These are phyloP conservation scores for Graphilbum ipis-grandicollis DNA, from an alignment of 2,329 filamentous ascomycete genomes.

Conservation along the genomic window DNA sequence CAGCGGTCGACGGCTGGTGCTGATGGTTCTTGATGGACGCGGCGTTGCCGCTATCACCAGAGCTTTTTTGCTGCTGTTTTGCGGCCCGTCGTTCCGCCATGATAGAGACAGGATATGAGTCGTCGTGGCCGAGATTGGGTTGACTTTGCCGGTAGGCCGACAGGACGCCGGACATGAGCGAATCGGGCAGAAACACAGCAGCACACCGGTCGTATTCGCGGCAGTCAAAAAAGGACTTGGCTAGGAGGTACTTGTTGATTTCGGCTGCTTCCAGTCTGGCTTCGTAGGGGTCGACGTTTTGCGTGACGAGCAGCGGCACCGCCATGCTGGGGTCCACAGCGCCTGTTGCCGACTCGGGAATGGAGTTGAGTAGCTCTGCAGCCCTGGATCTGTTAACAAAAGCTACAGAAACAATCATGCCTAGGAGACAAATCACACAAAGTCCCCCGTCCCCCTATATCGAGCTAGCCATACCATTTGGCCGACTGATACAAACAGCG, in stretches of 20 bases:
- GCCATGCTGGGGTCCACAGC: constrained; percentile 22
- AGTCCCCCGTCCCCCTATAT: too few relatives aligned
- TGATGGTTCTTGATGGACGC: background rate
- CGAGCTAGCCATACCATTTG: constrained; percentile 89
- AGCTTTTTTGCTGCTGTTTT: background rate
- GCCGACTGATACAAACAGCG: constrained; percentile 89
- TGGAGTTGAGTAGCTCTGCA: constrained; percentile 77
- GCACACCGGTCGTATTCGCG: constrained; percentile 90
- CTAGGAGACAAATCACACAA: too few relatives aligned
- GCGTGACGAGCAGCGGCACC: constrained; percentile 25
- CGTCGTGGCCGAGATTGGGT: constrained; percentile 1
- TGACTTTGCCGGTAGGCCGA: constrained; percentile 25
- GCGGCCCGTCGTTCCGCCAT: background rate
- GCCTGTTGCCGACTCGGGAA: constrained; percentile 39
- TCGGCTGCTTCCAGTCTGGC: constrained; percentile 62
- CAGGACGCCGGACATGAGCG: constrained; percentile 52
- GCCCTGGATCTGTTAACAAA: constrained; percentile 40
- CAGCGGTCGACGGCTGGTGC: background rate
- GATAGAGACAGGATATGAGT: background rate
- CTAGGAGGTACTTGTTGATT: constrained; percentile 68
- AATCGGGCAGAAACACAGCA: constrained; percentile 69
- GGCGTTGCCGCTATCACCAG: background rate
- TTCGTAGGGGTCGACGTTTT: constrained; percentile 53
- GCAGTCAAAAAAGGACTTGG: constrained; percentile 89
- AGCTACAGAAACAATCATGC: too few relatives aligned